Evolutionary conservation across 371 early-diverging fungal species (phyloP).

Genomic region (Actinomortierella wolfii): DNA sequence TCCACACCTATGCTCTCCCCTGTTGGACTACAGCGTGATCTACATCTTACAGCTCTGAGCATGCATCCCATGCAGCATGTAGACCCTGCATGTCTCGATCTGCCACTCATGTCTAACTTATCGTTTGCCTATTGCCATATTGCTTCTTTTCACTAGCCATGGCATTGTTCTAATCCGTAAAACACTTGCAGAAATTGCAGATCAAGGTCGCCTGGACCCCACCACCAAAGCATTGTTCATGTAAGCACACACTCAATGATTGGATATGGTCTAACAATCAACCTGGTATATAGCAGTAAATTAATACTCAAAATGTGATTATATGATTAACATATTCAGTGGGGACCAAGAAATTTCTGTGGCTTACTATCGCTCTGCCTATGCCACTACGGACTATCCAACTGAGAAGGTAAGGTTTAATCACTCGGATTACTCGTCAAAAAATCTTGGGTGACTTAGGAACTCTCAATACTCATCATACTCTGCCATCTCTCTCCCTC

Average conservation of each 20-base stretch:
- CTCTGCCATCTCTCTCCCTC: neutral
- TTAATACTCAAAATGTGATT: too few species aligned
- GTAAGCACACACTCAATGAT: slow-evolving; percentile 44
- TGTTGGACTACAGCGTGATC: too few species aligned
- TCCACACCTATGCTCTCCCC: too few species aligned
- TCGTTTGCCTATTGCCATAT: neutral
- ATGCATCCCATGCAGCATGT: neutral
- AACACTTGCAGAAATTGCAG: slow-evolving; percentile 67
- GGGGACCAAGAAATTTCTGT: slow-evolving; percentile 84
- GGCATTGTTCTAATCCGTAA: slow-evolving; percentile 67
- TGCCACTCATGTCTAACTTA: too few species aligned
- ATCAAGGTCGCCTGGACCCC: slow-evolving; percentile 60
- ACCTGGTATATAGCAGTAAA: too few species aligned
- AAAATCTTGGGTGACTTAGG: neutral
- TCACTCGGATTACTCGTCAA: neutral
- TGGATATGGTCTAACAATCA: too few species aligned
- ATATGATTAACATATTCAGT: too few species aligned
- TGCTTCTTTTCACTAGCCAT: slow-evolving; percentile 51
- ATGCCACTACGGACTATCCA: slow-evolving; percentile 89
- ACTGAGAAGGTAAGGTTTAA: slow-evolving; percentile 54
- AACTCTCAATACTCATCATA: neutral
- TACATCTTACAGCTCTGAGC: slow-evolving; percentile 4
- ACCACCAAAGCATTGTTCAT: slow-evolving; percentile 62
- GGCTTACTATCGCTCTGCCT: slow-evolving; percentile 92
- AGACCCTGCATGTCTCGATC: too few species aligned